phyloP scores from a whole-genome alignment of 1,139 yeast species.

The Insectozyma bohioensis region DNA sequence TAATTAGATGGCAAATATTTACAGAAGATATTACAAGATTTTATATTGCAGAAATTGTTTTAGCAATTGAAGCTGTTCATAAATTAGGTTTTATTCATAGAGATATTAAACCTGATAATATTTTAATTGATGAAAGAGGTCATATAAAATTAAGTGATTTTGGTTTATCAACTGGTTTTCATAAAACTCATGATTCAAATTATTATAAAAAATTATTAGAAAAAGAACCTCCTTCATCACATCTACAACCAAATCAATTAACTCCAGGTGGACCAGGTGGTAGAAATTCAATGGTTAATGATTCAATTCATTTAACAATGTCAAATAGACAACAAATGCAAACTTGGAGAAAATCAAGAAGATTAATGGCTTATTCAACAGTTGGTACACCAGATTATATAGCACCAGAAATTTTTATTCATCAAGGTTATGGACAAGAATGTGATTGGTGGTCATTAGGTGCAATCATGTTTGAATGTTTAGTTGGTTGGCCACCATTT shows the following conservation, averaged over 20 bases:
- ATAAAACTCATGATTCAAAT: conserved; percentile 79
- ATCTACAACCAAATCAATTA: conserved; percentile 24
- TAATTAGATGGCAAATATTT: conserved; percentile 82
- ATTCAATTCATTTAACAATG: conserved; percentile 93
- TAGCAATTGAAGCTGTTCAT: conserved; percentile 82
- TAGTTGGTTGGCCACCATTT: conserved; percentile 99
- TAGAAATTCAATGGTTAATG: conserved; percentile 87
- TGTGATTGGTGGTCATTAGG: conserved; percentile 99
- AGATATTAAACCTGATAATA: conserved; percentile 79
- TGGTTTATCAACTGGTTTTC: conserved; percentile 84
- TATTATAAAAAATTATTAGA: conserved; percentile 73
- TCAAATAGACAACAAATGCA: conserved; percentile 96
- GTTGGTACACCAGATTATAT: conserved; percentile 99
- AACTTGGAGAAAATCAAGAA: conserved; percentile 95
- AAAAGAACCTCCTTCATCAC: conserved; percentile 43
- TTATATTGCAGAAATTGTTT: conserved; percentile 84
- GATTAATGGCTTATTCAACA: conserved; percentile 97
- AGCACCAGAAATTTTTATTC: conserved; percentile 95
- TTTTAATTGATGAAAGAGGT: conserved; percentile 75
- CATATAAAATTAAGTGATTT: conserved; percentile 78
- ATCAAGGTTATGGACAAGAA: conserved; percentile 98
- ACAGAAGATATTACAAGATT: conserved; percentile 83
- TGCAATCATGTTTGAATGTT: conserved; percentile 97
- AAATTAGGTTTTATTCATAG: conserved; percentile 79
- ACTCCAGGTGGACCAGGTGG: conserved; percentile 12